These are phyloP conservation scores for Candida sanyaensis DNA, from an alignment of 1,139 yeast genomes.

Conservation along the genomic window DNA sequence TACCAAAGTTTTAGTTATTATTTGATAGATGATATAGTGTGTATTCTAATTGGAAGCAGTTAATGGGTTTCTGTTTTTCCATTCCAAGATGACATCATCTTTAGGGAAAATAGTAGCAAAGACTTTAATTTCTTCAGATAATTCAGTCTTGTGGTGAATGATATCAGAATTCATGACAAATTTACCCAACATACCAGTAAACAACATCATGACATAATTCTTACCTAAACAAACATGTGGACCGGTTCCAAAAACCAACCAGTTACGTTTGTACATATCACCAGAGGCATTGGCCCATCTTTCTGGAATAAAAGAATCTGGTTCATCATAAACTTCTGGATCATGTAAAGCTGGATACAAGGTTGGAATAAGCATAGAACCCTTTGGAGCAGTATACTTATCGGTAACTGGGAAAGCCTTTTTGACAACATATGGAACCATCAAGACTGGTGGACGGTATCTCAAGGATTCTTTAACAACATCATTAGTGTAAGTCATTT, in stretches of 20 bases:
- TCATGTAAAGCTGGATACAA: constrained; percentile 95
- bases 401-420: constrained; percentile 80
- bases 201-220: constrained; percentile 86
- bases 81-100: constrained; percentile 84
- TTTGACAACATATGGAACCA: constrained; percentile 97
- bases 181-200: constrained; percentile 89
- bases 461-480: constrained; percentile 92
- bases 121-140: constrained; percentile 89
- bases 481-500: constrained; percentile 85
- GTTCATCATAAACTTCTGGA: constrained; percentile 92
- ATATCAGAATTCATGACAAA: constrained; percentile 79
- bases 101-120: constrained; percentile 98
- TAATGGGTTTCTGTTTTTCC: constrained; percentile 62
- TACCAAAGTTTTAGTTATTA: neutral
- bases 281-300: constrained; percentile 68
- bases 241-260: constrained; percentile 97
- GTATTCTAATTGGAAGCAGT: neutral
- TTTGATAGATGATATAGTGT: too few species aligned
- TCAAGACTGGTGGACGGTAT: constrained; percentile 94
- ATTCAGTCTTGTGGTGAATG: constrained; percentile 76
- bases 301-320: constrained; percentile 92
- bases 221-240: constrained; percentile 96
- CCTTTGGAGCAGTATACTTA: constrained; percentile 90
- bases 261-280: constrained; percentile 74
- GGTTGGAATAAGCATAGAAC: constrained; percentile 95